Conservation (phyloP, 2,329 filamentous ascomycete genomes). For the Xylariaceae sp. region DNA sequence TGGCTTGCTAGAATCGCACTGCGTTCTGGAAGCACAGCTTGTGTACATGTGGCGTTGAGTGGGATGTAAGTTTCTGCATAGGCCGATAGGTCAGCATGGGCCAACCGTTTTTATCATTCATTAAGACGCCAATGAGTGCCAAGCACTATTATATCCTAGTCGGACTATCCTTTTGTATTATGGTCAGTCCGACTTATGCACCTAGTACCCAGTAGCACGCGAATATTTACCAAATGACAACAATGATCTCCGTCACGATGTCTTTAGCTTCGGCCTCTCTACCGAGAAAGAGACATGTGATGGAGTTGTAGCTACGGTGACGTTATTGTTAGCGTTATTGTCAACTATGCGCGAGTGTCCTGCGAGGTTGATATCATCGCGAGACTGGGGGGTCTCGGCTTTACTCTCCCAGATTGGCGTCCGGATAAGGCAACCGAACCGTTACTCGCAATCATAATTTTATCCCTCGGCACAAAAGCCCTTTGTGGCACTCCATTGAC, state of each 20-base stretch:
- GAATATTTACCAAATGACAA: not conserved
- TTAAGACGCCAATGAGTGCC: too few relatives aligned
- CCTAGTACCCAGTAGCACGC: not conserved
- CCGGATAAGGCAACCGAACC: conserved; percentile 18
- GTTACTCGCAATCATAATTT: conserved; percentile 27
- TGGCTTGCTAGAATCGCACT: not conserved
- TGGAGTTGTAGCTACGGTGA: conserved; percentile 3
- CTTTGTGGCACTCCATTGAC: conserved; percentile 4
- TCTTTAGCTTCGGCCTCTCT: not conserved
- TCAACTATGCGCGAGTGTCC: conserved; percentile 9
- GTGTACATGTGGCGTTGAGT: too few relatives aligned
- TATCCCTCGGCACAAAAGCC: conserved; percentile 13
- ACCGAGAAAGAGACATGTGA: conserved; percentile 1
- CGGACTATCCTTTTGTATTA: too few relatives aligned
- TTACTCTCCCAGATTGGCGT: conserved; percentile 26
- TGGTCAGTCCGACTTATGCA: too few relatives aligned
- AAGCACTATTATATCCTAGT: too few relatives aligned
- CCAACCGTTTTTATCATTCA: too few relatives aligned
- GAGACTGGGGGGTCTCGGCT: conserved; percentile 20
- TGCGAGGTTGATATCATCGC: conserved; percentile 2
- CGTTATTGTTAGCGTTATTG: conserved; percentile 10
- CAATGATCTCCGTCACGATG: not conserved
- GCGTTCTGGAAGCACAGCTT: conserved; percentile 15
- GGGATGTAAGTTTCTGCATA: too few relatives aligned
- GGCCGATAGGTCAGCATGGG: too few relatives aligned